A percentile compares a stretch with the other conserved stretches of the same genome.
phyloP scores from a whole-genome alignment of 2,329 filamentous ascomycete species.

The Aspergillus japonicus region DNA sequence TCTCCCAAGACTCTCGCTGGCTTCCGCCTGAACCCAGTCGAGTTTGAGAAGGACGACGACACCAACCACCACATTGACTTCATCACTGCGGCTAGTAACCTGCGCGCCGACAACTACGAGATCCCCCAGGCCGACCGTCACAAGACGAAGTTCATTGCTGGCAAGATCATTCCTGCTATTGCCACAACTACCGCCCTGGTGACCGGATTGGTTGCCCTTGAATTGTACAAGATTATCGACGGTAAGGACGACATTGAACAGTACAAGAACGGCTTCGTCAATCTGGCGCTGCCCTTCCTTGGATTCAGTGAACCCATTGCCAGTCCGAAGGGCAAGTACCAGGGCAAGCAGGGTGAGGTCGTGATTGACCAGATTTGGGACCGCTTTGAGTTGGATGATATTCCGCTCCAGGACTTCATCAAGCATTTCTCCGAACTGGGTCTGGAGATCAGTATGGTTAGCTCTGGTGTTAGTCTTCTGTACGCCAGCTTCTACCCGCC shows the following conservation, averaged over 20 bases:
- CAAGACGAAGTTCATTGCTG: slow-evolving; percentile 99
- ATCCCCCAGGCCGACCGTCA: slow-evolving; percentile 89
- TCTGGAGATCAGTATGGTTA: slow-evolving; percentile 84
- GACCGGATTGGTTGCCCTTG: slow-evolving; percentile 86
- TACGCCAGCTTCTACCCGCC: slow-evolving; percentile 91
- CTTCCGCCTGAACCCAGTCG: slow-evolving; percentile 86
- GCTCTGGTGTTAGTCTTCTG: slow-evolving; percentile 91
- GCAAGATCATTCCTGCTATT: slow-evolving; percentile 98
- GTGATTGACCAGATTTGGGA: slow-evolving; percentile 97
- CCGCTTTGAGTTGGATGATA: slow-evolving; percentile 84
- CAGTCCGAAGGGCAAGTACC: slow-evolving; percentile 88
- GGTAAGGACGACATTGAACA: slow-evolving; percentile 96
- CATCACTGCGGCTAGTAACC: slow-evolving; percentile 94
- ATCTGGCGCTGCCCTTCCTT: slow-evolving; percentile 94
- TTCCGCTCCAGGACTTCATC: slow-evolving; percentile 81
- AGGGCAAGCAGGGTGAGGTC: slow-evolving; percentile 72
- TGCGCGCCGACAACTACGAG: slow-evolving; percentile 97
- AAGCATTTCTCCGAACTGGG: slow-evolving; percentile 79
- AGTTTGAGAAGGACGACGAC: slow-evolving; percentile 99
- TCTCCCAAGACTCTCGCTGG: slow-evolving; percentile 76
- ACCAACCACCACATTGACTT: slow-evolving; percentile 98
- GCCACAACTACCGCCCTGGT: slow-evolving; percentile 95
- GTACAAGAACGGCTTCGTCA: slow-evolving; percentile 99
- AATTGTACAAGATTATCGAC: slow-evolving; percentile 95
- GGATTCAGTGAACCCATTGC: slow-evolving; percentile 96